A percentile compares a stretch with the other conserved stretches of the same genome.
Conservation (phyloP, 345 rosid genomes). For the Acer negundo region DNA sequence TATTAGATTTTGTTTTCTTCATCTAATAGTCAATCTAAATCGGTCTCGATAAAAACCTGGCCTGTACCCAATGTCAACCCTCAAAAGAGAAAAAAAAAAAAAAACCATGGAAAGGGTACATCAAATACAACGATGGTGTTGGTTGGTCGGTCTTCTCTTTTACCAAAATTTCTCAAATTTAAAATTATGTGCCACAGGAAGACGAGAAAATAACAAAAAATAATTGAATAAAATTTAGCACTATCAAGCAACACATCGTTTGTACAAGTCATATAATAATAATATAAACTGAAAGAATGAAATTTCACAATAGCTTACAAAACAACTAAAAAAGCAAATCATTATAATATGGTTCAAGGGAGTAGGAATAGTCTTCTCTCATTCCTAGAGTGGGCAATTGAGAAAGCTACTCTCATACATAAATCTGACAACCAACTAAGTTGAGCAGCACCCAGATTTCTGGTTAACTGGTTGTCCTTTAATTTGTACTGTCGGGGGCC, state of each 20-base stretch:
- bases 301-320: conserved; percentile 13
- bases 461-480: conserved; percentile 60
- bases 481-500: conserved; percentile 48
- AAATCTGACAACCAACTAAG: conserved; percentile 23
- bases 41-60: no score
- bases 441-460: conserved; percentile 52
- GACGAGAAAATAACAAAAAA: neutral
- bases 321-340: conserved; percentile 2
- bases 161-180: no score
- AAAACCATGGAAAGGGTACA: no score
- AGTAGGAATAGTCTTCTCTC: conserved; percentile 15
- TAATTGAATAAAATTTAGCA: conserved; percentile 8
- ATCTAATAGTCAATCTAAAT: no score
- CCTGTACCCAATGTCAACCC: no score
- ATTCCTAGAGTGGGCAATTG: neutral
- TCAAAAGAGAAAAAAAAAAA: no score
- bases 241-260: conserved; percentile 17
- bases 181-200: no score
- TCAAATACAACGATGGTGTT: no score
- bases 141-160: no score
- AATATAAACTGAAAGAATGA: conserved; percentile 25
- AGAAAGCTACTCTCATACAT: conserved; percentile 12
- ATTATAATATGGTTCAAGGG: neutral
- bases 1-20: no score
- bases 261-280: conserved; percentile 15